Evolutionary conservation across 495 filamentous ascomycete genomes (phyloP), one percentile per base, ranked within the genome.

Genomic region (Chlorociboria aeruginascens): DNA sequence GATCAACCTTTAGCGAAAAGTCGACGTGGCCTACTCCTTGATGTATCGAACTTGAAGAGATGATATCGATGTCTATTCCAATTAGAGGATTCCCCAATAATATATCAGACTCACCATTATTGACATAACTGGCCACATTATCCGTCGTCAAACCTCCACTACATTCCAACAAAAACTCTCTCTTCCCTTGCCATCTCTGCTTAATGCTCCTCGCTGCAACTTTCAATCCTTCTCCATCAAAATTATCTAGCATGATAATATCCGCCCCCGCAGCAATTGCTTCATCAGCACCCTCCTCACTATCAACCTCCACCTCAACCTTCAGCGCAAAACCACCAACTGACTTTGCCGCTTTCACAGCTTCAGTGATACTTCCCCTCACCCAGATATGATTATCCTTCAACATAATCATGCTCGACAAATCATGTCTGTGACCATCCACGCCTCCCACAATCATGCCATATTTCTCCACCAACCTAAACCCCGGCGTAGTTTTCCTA

Each of bases 321-420:
- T 98, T 98, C 13, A 93, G 71, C 12, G 82, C 73, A 61, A 97
- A 97, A 0, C 92, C 93, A 8, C 80, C 89, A 0, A 79, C 88
- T 11, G 79, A 72, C 64, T 87, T 89, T 3, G 92, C 92, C 1
- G 89, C 84, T 48, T 67, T 66, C 14, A 97, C 89, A 6, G 93
- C 92, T 3, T 77, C 68, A 2, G 82, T 82, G 59, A 97, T 96
- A 49, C 82, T 83, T 6, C 82, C 83, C 9, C 69, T 65, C 34
- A 86, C 85, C 83, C 86, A 93, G 29, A 98, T 79, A 63, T 98
- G 92, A 62, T 98, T 98, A 65, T 98, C 92, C 69, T 98, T 98
- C 43, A 98, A 72, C 92, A 98, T 98, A 20, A 85, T 87, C 92
- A 98, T 97, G 37, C 80, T 73, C 52, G 82, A 87, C 33, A 98